Base-by-base conservation (phyloP, 73 alveolate species). In the Effrenium voratum region DNA sequence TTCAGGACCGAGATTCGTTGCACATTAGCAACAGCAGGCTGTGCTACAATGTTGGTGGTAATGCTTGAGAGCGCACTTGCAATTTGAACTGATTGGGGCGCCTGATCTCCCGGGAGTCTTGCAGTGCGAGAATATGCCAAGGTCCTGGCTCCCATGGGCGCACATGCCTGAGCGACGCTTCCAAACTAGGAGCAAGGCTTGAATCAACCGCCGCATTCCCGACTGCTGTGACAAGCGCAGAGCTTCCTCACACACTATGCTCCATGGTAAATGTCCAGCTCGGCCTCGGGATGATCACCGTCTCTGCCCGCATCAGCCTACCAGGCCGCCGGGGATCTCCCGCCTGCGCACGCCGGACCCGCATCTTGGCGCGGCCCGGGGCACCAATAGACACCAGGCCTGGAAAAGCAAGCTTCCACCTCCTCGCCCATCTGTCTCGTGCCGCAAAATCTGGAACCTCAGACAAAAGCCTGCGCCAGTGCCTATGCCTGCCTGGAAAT, bases 141-240 rank as follows among this genome's bases (percentile, higher is more conserved):
- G n/a, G n/a, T n/a, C n/a, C n/a, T n/a, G n/a, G n/a, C 92, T 81
- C 92, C 92, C 92, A 81, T 28, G 75, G 92, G 24, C 92, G 72
- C 13, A 47, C 38, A 26, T 81, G 92, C 92, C 92, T 81, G 50
- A 16, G 5, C 8, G 19, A 52, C 63, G 19, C 63, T n/a, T n/a
- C n/a, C n/a, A n/a, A n/a, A n/a, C n/a, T n/a, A n/a, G n/a, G n/a
- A n/a, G n/a, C n/a, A n/a, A n/a, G n/a, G n/a, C n/a, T n/a, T n/a
- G n/a, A n/a, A n/a, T n/a, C n/a, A n/a, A n/a, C n/a, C n/a, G n/a
- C n/a, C n/a, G n/a, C n/a, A n/a, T n/a, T n/a, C n/a, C n/a, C n/a
- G n/a, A n/a, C n/a, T n/a, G n/a, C 63, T 19, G 63, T 52, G 63
- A 19, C 26, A 52, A 12, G 26, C 63, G 63, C 63, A 12, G 8